A percentile compares a stretch with the other conserved stretches of the same genome.
Conservation (phyloP, 805 yeast genomes). For the Spathaspora hagerdaliae region DNA sequence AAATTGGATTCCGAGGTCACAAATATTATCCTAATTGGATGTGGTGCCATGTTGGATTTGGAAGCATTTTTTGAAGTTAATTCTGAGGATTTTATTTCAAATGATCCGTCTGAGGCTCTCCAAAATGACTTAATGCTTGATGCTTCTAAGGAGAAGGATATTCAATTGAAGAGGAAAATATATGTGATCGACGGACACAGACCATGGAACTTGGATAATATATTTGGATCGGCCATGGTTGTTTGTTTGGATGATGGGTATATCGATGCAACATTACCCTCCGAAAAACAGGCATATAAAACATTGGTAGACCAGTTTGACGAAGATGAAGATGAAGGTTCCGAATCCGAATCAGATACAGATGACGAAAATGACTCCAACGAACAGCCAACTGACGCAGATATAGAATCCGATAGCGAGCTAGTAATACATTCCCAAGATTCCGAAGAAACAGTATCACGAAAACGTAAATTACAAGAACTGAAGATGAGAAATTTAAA, state of each 20-base stretch:
- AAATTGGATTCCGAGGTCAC: constrained; percentile 70
- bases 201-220: constrained; percentile 94
- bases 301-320: constrained; percentile 35
- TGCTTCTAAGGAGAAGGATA: constrained; percentile 14
- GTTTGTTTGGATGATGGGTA: constrained; percentile 86
- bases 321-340: constrained; percentile 30
- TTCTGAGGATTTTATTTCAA: constrained; percentile 45
- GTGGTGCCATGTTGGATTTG: constrained; percentile 89
- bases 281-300: constrained; percentile 62
- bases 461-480: constrained; percentile 29
- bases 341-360: constrained; percentile 8
- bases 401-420: constrained; percentile 4
- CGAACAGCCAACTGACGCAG: constrained; percentile 15
- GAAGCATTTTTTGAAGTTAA: constrained; percentile 69
- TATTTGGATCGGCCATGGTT: constrained; percentile 77
- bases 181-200: constrained; percentile 89
- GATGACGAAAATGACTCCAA: constrained; percentile 29
- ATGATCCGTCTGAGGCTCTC: constrained; percentile 12
- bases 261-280: constrained; percentile 52
- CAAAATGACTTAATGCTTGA: constrained; percentile 21
- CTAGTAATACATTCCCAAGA: constrained; percentile 18
- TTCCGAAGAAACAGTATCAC: constrained; percentile 18
- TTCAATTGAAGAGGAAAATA: constrained; percentile 49
- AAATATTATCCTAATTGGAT: constrained; percentile 79
- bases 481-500: constrained; percentile 24